Evolutionary conservation across 495 filamentous ascomycete species (phyloP), one percentile per base, ranked within the genome.

Genomic region (Tuber microsphaerosporum): DNA sequence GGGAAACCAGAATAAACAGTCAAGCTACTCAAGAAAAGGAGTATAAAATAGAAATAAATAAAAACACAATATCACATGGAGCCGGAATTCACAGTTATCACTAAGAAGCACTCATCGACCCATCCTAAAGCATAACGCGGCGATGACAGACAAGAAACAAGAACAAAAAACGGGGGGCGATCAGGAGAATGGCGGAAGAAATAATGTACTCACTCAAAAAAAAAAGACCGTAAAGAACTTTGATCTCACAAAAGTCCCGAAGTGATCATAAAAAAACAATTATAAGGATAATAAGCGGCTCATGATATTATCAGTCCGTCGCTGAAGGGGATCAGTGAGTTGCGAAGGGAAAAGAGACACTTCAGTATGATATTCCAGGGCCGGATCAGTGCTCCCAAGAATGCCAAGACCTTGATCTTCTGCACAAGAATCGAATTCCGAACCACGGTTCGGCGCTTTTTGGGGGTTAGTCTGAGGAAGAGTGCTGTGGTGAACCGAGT

Each of bases 61-160:
- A 34, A 61, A 16, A 31, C 34, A 34, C 56, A 65, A 65, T 65
- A 31, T 65, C 56, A 65, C 56, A 65, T 31, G 26, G 7, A 19
- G 56, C 56, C 26, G 56, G 56, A 65, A 65, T 65, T 65, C 56
- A n/a, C 56, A 34, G 56, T 65, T 19, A 65, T 34, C 56, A 34
- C 19, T 7, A 65, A 65, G 34, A 31, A 34, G 26, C 51, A 16
- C n/a, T 12, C n/a, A 31, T 61, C 51, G 51, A 31, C n/a, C 10
- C 8, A n/a, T n/a, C 26, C 51, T 0, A 10, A 31, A 31, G 10
- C 31, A 65, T 34, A 65, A 65, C 56, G 56, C 56, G 56, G 56
- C 56, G 56, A 65, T 65, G 56, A 65, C 56, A 65, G 56, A n/a
- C 48, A 56, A 56, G 48, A 31, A 34, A 65, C 56, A 65, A 34